These are phyloP conservation scores for Tolypocladium paradoxum DNA, from an alignment of 2,329 filamentous ascomycete genomes.

Conservation along the genomic window DNA sequence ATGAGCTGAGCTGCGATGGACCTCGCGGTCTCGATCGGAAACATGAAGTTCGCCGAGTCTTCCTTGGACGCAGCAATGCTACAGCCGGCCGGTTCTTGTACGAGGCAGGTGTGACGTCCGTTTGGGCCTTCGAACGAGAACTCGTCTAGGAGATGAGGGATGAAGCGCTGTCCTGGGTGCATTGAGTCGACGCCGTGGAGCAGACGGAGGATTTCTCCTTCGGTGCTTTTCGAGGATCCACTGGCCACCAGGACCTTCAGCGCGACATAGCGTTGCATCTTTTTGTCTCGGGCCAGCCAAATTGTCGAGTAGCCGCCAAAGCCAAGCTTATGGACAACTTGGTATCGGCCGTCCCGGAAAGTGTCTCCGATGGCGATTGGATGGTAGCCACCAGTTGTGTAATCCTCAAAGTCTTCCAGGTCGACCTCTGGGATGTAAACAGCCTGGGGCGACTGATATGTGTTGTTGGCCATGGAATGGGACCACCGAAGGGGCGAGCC, in stretches of 20 bases:
- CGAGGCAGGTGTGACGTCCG: conserved; percentile 11
- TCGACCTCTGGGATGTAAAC: too few relatives aligned
- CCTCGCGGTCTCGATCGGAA: conserved; percentile 1
- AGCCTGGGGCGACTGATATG: too few relatives aligned
- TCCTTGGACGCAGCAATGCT: conserved; percentile 8
- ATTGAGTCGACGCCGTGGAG: neutral
- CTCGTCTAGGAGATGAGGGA: conserved; percentile 8
- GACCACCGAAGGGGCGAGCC: too few relatives aligned
- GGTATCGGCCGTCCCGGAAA: conserved; percentile 22
- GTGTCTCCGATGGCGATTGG: neutral
- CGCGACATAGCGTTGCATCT: too few relatives aligned
- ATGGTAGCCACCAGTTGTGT: neutral
- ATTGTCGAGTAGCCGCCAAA: conserved; percentile 26
- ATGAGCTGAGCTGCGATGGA: conserved; percentile 11
- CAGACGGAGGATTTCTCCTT: neutral
- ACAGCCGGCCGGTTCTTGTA: conserved; percentile 10
- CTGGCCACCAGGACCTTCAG: too few relatives aligned
- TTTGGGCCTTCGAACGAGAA: conserved; percentile 11
- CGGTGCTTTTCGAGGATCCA: conserved; percentile 1
- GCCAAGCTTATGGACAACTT: conserved; percentile 25
- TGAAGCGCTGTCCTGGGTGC: neutral
- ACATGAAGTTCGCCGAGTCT: conserved; percentile 2
- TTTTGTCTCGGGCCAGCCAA: too few relatives aligned
- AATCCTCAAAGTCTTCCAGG: too few relatives aligned
- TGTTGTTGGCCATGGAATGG: too few relatives aligned